Evolutionary conservation across 176 grass and related monocot species (phyloP).

Genomic region (Eleusine indica): DNA sequence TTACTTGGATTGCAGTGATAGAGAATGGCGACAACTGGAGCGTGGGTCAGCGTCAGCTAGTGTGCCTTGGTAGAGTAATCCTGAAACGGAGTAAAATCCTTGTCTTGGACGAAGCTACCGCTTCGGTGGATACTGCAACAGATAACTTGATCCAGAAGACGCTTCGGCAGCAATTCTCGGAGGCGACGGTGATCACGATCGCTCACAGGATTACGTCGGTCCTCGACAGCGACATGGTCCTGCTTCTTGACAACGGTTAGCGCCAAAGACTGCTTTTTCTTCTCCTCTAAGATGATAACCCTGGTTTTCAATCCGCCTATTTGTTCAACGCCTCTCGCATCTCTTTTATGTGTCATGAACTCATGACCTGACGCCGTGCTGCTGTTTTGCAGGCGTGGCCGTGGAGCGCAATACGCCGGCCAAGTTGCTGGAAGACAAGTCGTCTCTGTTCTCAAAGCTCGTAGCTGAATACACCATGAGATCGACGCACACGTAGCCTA

Average conservation of each 20-base stretch:
- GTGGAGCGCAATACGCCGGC: conserved; percentile 67
- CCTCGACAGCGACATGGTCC: conserved; percentile 72
- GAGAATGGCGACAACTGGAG: conserved; percentile 99
- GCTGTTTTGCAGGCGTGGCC: conserved; percentile 51
- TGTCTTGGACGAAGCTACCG: conserved; percentile 79
- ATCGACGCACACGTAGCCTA: conserved; percentile 51
- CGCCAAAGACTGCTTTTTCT: not conserved
- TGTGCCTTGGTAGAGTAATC: conserved; percentile 73
- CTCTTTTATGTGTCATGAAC: not conserved
- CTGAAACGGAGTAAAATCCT: conserved; percentile 78
- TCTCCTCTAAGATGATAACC: not conserved
- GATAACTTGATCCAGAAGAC: conserved; percentile 83
- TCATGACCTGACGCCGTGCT: not conserved
- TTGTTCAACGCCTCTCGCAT: not conserved
- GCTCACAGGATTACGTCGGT: conserved; percentile 83
- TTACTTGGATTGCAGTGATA: conserved; percentile 53
- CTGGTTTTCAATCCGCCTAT: conserved; percentile 36
- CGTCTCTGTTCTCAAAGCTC: conserved; percentile 79
- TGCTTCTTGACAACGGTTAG: conserved; percentile 80
- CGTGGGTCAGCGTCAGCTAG: conserved; percentile 77
- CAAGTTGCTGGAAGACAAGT: conserved; percentile 62
- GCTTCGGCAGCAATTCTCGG: conserved; percentile 65
- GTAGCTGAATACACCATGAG: conserved; percentile 70
- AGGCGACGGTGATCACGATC: conserved; percentile 70
- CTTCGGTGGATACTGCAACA: conserved; percentile 76